Base-by-base conservation (phyloP, 2,329 filamentous ascomycete species). In the Tolypocladium tropicale region DNA sequence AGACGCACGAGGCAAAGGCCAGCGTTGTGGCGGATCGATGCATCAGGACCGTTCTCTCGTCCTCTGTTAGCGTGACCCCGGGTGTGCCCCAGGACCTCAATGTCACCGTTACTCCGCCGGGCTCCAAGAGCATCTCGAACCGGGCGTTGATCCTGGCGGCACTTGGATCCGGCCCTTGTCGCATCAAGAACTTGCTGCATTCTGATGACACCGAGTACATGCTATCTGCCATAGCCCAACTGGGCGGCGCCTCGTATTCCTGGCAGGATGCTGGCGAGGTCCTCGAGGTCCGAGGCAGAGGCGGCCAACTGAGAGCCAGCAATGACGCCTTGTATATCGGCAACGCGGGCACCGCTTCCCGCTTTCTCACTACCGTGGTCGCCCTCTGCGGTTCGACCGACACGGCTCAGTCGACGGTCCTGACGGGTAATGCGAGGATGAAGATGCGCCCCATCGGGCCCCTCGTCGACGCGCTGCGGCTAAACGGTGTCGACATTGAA, bases 121-220 rank as follows among this genome's bases (percentile, higher is more conserved):
- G 94, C 50, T 97, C 94, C 23, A 99, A 99, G 77, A 96, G 92
- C 71, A 91, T 99, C 57, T 99, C 94, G 0, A 99, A 99, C 72
- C 84, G 94, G 49, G 93, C 95, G 36, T 81, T 99, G 41, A 84
- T 99, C n/a, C 80, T 99, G 53, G 94, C 94, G 49, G 94, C 94
- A 14, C 84, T 99, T 34, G 91, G 92, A 36, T 82, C 83, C 55
- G 94, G 94, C 21, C 84, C 86, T 30, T 96, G 92, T 67, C 86
- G 88, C 41, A 88, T 99, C 70, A 92, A 84, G 71, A 97, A 99
- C 65, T 77, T 99, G 34, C 80, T 99, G 12, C 93, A 96, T 72
- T 97, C 94, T 0, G 94, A 97, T 64, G 94, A 99, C 68, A 96
- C 92, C 0, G 90, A 97, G 70, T 94, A 90, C 71, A 99, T 99